Percentiles rank a stretch among this genome's conserved stretches.
These are phyloP conservation scores for Calonectria hawksworthii DNA, from an alignment of 2,329 filamentous ascomycete genomes.

Conservation along the genomic window DNA sequence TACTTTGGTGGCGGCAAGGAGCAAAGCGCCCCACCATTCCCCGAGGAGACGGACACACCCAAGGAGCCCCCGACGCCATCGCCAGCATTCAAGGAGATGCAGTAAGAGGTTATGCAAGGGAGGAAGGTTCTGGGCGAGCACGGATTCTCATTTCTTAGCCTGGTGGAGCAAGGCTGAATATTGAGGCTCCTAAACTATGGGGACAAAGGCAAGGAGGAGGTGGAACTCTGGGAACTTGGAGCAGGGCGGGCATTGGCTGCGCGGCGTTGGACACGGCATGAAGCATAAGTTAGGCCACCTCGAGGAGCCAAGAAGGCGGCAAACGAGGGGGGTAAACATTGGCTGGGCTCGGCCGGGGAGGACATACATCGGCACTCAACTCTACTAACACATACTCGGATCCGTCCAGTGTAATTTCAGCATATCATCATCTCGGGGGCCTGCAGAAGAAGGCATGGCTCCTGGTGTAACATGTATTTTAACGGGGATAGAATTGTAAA, in stretches of 20 bases:
- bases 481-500: constrained; percentile 47
- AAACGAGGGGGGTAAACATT: constrained; percentile 4
- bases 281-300: constrained; percentile 18
- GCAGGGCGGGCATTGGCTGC: constrained; percentile 38
- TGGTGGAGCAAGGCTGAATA: constrained; percentile 13
- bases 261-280: constrained; percentile 28
- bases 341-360: constrained; percentile 33
- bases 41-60: constrained; percentile 58
- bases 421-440: constrained; percentile 38
- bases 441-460: constrained; percentile 24
- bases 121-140: neutral
- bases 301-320: constrained; percentile 18
- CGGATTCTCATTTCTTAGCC: neutral
- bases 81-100: constrained; percentile 54
- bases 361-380: constrained; percentile 46
- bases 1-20: constrained; percentile 82
- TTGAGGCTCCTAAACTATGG: constrained; percentile 2
- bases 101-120: constrained; percentile 24
- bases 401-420: constrained; percentile 43
- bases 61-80: constrained; percentile 54
- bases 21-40: constrained; percentile 70
- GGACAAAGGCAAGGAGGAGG: constrained; percentile 27
- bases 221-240: constrained; percentile 39
- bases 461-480: constrained; percentile 44
- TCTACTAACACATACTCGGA: constrained; percentile 44